Conservation (phyloP, 257 asterid species). For the Petunia axillaris region DNA sequence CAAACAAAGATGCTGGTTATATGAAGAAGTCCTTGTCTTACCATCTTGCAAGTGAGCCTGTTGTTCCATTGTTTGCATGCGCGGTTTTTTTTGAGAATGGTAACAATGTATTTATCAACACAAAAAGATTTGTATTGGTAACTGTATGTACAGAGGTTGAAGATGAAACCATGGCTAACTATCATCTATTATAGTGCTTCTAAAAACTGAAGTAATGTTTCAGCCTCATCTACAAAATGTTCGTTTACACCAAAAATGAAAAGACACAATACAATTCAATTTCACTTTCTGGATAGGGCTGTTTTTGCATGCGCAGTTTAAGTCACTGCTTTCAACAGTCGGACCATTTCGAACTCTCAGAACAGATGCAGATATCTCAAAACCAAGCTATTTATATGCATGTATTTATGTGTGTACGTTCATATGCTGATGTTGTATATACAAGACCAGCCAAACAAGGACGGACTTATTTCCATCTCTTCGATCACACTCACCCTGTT, state of each 20-base stretch:
- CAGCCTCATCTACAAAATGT: too few species aligned
- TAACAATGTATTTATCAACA: too few species aligned
- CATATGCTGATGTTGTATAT: neutral
- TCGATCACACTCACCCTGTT: neutral
- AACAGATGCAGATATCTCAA: conserved; percentile 27
- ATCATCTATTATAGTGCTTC: too few species aligned
- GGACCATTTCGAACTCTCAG: conserved; percentile 86
- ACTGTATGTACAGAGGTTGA: too few species aligned
- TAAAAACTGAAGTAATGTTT: too few species aligned
- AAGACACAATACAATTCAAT: too few species aligned
- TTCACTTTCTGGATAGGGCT: too few species aligned
- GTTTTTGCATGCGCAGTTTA: conserved; percentile 52
- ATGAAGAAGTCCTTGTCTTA: conserved; percentile 30
- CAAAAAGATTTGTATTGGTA: too few species aligned
- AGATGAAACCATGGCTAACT: too few species aligned
- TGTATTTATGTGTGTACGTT: neutral
- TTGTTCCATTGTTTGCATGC: conserved; percentile 75
- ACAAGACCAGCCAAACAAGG: neutral
- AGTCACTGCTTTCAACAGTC: conserved; percentile 79
- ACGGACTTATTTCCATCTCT: neutral
- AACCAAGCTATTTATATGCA: neutral
- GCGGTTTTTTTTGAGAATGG: too few species aligned
- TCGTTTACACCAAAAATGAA: too few species aligned
- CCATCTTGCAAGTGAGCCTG: conserved; percentile 95
- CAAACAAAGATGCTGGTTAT: neutral